Evolutionary conservation across 2,329 filamentous ascomycete species (phyloP), one percentile per base, ranked within the genome.

Genomic region (Balansia obtecta): DNA sequence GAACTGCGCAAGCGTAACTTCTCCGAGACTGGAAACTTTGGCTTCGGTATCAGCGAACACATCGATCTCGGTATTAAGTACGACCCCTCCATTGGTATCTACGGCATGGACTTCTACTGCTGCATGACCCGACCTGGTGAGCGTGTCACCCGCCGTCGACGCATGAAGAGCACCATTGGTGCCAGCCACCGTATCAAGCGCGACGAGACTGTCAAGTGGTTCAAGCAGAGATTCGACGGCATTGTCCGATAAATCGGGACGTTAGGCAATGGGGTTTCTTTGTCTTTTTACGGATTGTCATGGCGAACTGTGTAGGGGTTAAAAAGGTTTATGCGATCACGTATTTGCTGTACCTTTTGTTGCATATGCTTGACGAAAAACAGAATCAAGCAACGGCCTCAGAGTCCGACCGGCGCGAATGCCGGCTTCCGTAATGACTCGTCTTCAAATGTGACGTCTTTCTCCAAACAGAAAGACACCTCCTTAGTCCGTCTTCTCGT

Each of bases 1-100:
- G 93, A 98, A 77, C 82, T 98, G 67, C 86, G 88, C 78, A 95
- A 93, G 84, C 86, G 87, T 76, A 98, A 98, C 88, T 98, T 98
- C 86, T 91, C 85, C 71, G 88, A 95, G 83, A 97, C 91, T 62
- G 93, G 93, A 72, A 95, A 96, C 86, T 98, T 98, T 73, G 93
- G 93, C 65, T 98, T 98, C 83, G 93, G 93, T 80, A 98, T 98
- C 81, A 89, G 82, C 79, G 93, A 98, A 80, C 93, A 98, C 86
- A 98, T 98, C 76, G 93, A 98, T 83, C 82, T 98, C 68, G 93
- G 93, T 69, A 98, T 98, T 88, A 98, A 98, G 85, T 96, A 96
- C 80, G 90, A 96, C 79, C 90, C 90, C 60, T 86, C 82, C 59
- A 96, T 96, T 65, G 90, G 90, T 84, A 96, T 96, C 74, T 96